Base-by-base conservation (phyloP, 495 filamentous ascomycete species). In the Penicillium argentinense region DNA sequence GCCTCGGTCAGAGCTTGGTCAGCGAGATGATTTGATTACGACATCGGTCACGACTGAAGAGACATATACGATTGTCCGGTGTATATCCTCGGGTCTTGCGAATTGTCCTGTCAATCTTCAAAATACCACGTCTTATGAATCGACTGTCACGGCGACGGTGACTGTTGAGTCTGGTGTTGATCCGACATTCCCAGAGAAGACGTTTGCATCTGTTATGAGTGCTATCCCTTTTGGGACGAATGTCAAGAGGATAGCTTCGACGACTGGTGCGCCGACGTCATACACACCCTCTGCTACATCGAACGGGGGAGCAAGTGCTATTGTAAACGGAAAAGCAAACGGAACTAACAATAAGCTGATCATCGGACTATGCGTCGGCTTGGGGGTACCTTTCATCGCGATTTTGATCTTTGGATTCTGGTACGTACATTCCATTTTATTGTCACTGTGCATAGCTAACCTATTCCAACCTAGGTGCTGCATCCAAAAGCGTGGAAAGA, bases 71-170 rank as follows among this genome's bases (percentile, higher is more conserved):
- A 75, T 60, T 19, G 48, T 62, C 14, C 49, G 41, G 13, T 80
- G 75, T 45, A 22, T 61, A 6, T 65, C 64, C 9, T 52, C 66
- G 0, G 71, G 69, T 12, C 29, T 75, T 9, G 42, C 72, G 40
- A 68, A 72, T 53, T 81, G 77, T 45, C 76, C 77, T 1, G 63
- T 40, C 9, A 71, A 69, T 3, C 56, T 70, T 13, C 76, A 77
- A 39, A 65, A 54, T 9, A 74, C 73, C 2, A 46, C 49, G 11
- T 52, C 49, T 9, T 37, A 41, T 23, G 2, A 42, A 4, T 56
- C 58, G 0, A 64, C 57, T 8, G 49, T 58, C 2, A 64, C 57
- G 9, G 61, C 59, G 2, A 59, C 55, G 2, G 47, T 58, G 9
- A 49, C 68, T 7, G 63, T 77, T 1, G 54, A 68, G 14, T 64